These are phyloP conservation scores for Cyclostephanos tholiformis DNA, from an alignment of 108 stramenopile species.

Conservation along the genomic window DNA sequence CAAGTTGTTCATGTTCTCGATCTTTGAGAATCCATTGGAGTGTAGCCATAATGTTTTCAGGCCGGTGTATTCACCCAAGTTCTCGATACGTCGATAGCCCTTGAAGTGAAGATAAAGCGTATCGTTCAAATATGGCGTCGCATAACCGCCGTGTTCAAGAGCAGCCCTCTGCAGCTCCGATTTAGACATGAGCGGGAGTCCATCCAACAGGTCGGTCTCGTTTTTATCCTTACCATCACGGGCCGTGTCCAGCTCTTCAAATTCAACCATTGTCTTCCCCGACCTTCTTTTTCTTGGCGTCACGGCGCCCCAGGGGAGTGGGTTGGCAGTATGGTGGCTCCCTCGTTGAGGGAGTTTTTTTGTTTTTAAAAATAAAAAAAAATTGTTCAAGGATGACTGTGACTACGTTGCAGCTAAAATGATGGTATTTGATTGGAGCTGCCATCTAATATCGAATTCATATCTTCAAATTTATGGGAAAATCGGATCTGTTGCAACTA, in stretches of 20 bases:
- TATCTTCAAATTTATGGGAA: no score
- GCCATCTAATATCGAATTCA: no score
- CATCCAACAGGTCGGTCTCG: conserved; percentile 15
- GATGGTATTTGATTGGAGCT: no score
- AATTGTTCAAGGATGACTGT: no score
- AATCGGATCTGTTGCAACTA: no score
- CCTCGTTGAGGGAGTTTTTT: no score
- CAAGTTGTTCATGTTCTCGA: conserved; percentile 64
- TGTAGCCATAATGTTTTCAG: conserved; percentile 73
- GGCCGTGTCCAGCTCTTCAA: conserved; percentile 7
- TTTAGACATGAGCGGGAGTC: conserved; percentile 49
- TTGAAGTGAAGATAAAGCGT: conserved; percentile 83
- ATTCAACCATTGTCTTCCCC: not conserved
- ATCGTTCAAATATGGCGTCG: conserved; percentile 80
- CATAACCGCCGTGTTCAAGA: conserved; percentile 65
- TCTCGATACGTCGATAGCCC: conserved; percentile 71
- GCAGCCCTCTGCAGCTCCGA: conserved; percentile 36
- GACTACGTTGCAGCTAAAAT: no score
- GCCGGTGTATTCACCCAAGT: conserved; percentile 69
- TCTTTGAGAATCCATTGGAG: conserved; percentile 64
- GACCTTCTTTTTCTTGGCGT: no score
- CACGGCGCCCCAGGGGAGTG: no score
- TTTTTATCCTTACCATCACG: not conserved
- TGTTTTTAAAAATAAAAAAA: no score
- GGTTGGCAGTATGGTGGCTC: no score